Conservation (phyloP, 352 stramenopile species). For the Phytophthora sp. region DNA sequence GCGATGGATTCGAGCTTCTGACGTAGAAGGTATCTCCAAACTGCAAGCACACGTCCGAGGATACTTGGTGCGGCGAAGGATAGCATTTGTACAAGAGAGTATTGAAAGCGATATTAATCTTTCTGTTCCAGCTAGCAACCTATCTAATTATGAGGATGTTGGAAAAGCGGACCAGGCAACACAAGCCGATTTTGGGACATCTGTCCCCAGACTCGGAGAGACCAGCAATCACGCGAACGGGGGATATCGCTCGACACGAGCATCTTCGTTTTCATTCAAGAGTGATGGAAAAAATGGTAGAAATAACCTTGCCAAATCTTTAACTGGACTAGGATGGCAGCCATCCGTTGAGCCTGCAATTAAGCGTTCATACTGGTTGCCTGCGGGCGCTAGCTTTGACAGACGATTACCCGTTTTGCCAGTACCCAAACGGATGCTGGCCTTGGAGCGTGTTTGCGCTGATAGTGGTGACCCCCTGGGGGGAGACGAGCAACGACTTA, state of each 20-base stretch:
- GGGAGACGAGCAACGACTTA: constrained; percentile 14
- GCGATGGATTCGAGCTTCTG: constrained; percentile 49
- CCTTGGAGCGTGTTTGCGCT: constrained; percentile 5
- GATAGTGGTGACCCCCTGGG: background rate
- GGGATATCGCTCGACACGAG: constrained; percentile 2
- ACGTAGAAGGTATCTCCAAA: constrained; percentile 50
- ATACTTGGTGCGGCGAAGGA: constrained; percentile 24
- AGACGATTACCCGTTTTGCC: constrained; percentile 49
- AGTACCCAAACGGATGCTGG: constrained; percentile 32
- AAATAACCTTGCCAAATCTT: constrained; percentile 14
- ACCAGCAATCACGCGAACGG: background rate
- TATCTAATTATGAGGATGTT: background rate
- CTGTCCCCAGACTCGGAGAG: background rate
- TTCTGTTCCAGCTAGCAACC: background rate
- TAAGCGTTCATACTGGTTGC: constrained; percentile 80
- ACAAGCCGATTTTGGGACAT: constrained; percentile 1
- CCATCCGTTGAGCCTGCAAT: constrained; percentile 23
- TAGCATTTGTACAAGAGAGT: constrained; percentile 1
- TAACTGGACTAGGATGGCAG: constrained; percentile 28
- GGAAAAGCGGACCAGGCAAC: constrained; percentile 1
- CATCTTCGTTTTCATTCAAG: constrained; percentile 15
- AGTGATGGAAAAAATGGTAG: background rate
- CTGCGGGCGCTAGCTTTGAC: constrained; percentile 52
- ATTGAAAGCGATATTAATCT: background rate
- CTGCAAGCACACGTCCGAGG: constrained; percentile 60